A percentile compares a stretch with the other conserved stretches of the same genome.
phyloP scores from a whole-genome alignment of 495 filamentous ascomycete species.

The Daldinia decipiens region DNA sequence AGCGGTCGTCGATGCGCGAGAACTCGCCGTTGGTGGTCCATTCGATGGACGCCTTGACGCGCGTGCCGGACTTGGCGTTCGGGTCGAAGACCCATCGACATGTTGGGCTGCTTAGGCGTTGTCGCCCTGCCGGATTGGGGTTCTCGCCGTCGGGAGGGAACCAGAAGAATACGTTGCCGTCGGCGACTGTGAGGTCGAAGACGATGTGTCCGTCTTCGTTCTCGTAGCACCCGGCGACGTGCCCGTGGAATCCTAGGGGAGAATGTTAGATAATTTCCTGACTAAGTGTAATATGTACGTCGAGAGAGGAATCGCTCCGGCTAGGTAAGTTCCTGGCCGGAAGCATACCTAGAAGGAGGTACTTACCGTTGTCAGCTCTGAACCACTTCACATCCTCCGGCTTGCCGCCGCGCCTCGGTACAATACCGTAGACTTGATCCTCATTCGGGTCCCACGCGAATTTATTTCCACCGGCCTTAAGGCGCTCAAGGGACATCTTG shows the following conservation, averaged over 20 bases:
- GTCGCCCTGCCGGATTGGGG: conserved; percentile 45
- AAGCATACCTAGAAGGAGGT: neutral
- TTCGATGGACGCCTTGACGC: conserved; percentile 47
- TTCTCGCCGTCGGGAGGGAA: conserved; percentile 58
- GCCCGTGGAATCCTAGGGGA: conserved; percentile 58
- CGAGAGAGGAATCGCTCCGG: neutral
- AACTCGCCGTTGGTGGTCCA: conserved; percentile 66
- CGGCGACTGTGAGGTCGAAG: conserved; percentile 65
- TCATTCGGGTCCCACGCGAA: conserved; percentile 65
- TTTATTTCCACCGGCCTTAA: conserved; percentile 65
- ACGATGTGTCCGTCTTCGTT: conserved; percentile 59
- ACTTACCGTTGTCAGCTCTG: conserved; percentile 58
- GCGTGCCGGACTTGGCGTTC: conserved; percentile 50
- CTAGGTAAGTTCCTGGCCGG: too few relatives aligned
- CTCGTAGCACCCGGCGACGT: conserved; percentile 63
- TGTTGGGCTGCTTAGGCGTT: conserved; percentile 59
- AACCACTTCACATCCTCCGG: conserved; percentile 62
- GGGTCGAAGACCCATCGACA: conserved; percentile 66
- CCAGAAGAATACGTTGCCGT: conserved; percentile 67
- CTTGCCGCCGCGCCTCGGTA: conserved; percentile 60
- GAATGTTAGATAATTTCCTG: neutral
- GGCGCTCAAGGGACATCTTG: conserved; percentile 59
- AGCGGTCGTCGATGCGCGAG: conserved; percentile 68
- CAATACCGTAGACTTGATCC: conserved; percentile 62
- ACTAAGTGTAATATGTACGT: neutral